These are phyloP conservation scores for Euphorbia schlechtendalii DNA, from an alignment of 441 rosid species.

Conservation along the genomic window DNA sequence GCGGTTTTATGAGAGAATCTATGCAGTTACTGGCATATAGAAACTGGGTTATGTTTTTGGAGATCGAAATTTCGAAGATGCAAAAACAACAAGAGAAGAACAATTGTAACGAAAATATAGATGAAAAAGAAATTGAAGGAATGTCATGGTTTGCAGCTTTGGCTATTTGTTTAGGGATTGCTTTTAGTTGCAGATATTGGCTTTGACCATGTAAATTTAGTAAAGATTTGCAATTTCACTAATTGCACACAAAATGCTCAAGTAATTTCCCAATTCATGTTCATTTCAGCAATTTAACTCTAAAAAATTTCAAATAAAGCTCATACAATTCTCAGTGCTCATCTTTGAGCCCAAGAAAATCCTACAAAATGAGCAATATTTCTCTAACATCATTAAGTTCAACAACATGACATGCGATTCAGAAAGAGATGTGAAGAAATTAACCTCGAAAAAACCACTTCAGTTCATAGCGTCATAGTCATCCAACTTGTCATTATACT, in stretches of 20 bases:
- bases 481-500: slow-evolving; percentile 79
- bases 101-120: slow-evolving; percentile 10
- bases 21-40: slow-evolving; percentile 35
- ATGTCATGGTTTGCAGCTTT: slow-evolving; percentile 30
- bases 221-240: too few relatives aligned
- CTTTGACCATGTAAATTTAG: too few relatives aligned
- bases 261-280: too few relatives aligned
- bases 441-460: background rate
- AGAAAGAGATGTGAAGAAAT: background rate
- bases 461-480: slow-evolving; percentile 76
- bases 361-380: background rate
- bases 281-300: too few relatives aligned
- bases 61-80: slow-evolving; percentile 32
- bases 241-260: too few relatives aligned
- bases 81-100: slow-evolving; percentile 11
- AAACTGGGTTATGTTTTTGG: slow-evolving; percentile 48
- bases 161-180: slow-evolving; percentile 41
- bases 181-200: slow-evolving; percentile 30
- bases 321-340: too few relatives aligned
- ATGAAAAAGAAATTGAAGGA: slow-evolving; percentile 14
- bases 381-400: background rate
- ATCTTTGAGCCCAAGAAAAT: too few relatives aligned
- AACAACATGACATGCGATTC: background rate
- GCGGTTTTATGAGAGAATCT: slow-evolving; percentile 37
- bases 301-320: too few relatives aligned